A percentile compares a stretch with the other conserved stretches of the same genome.
phyloP scores from a whole-genome alignment of 495 filamentous ascomycete species.

The Xylaria castorea region DNA sequence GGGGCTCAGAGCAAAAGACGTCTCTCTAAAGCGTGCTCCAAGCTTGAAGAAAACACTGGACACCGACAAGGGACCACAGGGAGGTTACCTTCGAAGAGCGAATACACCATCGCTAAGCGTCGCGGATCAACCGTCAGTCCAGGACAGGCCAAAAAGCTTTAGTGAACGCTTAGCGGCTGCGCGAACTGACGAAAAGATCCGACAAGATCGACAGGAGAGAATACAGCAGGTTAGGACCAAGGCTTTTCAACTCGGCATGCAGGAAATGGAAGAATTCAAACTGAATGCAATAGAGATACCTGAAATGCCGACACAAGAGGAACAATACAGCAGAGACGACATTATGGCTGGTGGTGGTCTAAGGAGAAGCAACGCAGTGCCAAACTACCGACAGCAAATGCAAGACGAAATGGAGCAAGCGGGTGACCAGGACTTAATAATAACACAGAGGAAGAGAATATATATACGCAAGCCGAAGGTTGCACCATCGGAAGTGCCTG shows the following conservation, averaged over 20 bases:
- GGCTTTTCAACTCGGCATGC: conserved; percentile 71
- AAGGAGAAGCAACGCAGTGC: conserved; percentile 60
- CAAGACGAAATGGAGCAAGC: conserved; percentile 27
- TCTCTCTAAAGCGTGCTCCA: conserved; percentile 82
- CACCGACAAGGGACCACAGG: conserved; percentile 36
- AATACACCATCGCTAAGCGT: conserved; percentile 42
- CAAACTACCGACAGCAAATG: conserved; percentile 48
- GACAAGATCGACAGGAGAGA: conserved; percentile 60
- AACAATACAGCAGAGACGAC: conserved; percentile 68
- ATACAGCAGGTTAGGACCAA: conserved; percentile 67
- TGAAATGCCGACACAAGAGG: conserved; percentile 52
- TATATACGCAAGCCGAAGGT: conserved; percentile 27
- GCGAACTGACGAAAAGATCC: conserved; percentile 60
- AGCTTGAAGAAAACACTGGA: conserved; percentile 47
- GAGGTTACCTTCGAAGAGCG: conserved; percentile 52
- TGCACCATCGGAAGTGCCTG: conserved; percentile 40
- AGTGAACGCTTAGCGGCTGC: conserved; percentile 83
- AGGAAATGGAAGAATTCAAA: conserved; percentile 72
- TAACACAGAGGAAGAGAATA: conserved; percentile 31
- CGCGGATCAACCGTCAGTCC: conserved; percentile 29
- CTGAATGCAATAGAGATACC: conserved; percentile 62
- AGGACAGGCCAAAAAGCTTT: conserved; percentile 71
- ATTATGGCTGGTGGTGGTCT: conserved; percentile 58
- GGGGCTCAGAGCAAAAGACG: conserved; percentile 77
- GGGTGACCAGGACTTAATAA: conserved; percentile 27